Evolutionary conservation across 1,284 basidiomycete species (phyloP).

Genomic region (Tylopilus sp.): DNA sequence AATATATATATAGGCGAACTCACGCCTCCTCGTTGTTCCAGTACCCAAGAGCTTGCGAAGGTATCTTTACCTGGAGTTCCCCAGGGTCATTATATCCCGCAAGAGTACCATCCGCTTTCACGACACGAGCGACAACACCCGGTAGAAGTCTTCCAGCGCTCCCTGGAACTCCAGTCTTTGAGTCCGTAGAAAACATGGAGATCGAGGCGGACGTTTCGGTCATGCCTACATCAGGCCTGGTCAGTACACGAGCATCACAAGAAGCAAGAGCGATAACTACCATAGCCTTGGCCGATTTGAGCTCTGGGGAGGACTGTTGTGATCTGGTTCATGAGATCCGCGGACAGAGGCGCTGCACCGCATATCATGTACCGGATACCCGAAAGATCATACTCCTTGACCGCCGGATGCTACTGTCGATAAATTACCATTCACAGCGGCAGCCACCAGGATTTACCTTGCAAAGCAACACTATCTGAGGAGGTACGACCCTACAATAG

Average conservation of each 20-base stretch:
- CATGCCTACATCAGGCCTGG: conserved; percentile 30
- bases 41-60: conserved; percentile 57
- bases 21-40: conserved; percentile 59
- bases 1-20: conserved; percentile 27
- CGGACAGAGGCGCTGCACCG: conserved; percentile 71
- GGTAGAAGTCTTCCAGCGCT: conserved; percentile 54
- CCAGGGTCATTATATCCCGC: conserved; percentile 57
- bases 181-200: conserved; percentile 43
- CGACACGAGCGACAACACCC: conserved; percentile 47
- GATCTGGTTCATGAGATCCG: conserved; percentile 56
- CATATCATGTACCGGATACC: conserved; percentile 56
- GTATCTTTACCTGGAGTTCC: conserved; percentile 54
- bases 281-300: conserved; percentile 64
- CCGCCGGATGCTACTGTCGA: conserved; percentile 52
- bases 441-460: conserved; percentile 42
- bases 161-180: conserved; percentile 50
- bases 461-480: conserved; percentile 64
- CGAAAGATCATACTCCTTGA: conserved; percentile 62
- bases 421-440: background rate
- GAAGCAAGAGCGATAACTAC: conserved; percentile 27
- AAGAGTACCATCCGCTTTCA: conserved; percentile 56
- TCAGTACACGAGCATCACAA: background rate
- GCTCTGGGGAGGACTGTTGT: conserved; percentile 53
- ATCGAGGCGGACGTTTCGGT: conserved; percentile 57
- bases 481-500: conserved; percentile 56